Evolutionary conservation across 2,329 filamentous ascomycete species (phyloP).

Genomic region (Ceratocystiopsis brevicomis): DNA sequence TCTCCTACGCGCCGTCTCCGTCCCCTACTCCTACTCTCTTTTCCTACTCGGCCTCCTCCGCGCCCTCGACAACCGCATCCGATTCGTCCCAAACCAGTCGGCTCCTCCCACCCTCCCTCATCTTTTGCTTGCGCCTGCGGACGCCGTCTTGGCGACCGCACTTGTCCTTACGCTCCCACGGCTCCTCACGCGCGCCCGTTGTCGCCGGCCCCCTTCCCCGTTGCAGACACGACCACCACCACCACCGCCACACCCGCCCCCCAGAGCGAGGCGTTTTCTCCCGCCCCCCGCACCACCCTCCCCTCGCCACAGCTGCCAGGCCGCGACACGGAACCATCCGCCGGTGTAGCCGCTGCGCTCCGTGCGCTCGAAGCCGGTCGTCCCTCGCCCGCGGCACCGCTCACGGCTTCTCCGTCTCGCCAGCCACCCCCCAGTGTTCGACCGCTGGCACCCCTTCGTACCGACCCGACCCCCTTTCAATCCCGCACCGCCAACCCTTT

Average conservation of each 20-base stretch:
- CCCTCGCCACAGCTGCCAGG: too few relatives aligned
- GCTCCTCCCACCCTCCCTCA: neutral
- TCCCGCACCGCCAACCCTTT: conserved; percentile 13
- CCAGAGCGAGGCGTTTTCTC: conserved; percentile 3
- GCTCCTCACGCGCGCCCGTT: conserved; percentile 20
- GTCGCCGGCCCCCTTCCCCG: neutral
- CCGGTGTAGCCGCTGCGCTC: neutral
- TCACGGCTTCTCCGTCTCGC: neutral
- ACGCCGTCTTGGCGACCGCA: conserved; percentile 29
- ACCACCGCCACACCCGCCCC: conserved; percentile 1
- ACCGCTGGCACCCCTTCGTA: conserved; percentile 26
- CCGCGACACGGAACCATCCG: neutral
- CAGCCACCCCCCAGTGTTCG: conserved; percentile 4
- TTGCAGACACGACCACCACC: neutral
- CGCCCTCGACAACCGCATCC: conserved; percentile 1
- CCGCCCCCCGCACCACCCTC: conserved; percentile 2
- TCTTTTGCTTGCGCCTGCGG: conserved; percentile 10
- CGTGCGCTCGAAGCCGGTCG: neutral
- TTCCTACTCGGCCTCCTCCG: neutral
- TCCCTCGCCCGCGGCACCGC: neutral
- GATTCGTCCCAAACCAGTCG: neutral
- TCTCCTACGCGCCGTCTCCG: neutral
- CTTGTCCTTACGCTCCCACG: conserved; percentile 24
- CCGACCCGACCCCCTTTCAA: conserved; percentile 7
- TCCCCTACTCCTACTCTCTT: neutral